Evolutionary conservation across 192 early-diverging fungal genomes (phyloP).

Genomic region (Coemansia sp.): DNA sequence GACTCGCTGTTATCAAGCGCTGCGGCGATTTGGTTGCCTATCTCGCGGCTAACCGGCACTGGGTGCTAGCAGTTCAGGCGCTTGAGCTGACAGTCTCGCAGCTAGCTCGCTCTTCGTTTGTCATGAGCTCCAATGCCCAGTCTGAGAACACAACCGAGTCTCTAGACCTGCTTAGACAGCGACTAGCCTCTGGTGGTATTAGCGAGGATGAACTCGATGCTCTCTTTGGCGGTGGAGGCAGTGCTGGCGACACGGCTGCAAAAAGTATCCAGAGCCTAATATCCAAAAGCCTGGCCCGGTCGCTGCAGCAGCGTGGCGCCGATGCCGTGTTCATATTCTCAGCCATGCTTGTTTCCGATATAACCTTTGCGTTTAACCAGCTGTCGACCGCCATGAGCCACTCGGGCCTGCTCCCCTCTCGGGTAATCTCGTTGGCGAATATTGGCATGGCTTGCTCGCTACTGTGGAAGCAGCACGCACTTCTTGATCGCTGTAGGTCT

Average conservation of each 20-base stretch:
- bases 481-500: slow-evolving; percentile 63
- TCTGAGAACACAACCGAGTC: slow-evolving; percentile 13
- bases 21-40: slow-evolving; percentile 33
- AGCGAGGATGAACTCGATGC: slow-evolving; percentile 24
- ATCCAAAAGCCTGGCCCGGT: slow-evolving; percentile 29
- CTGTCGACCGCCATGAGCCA: slow-evolving; percentile 50
- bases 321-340: slow-evolving; percentile 47
- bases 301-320: slow-evolving; percentile 48
- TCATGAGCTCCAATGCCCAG: not conserved
- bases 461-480: slow-evolving; percentile 69
- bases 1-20: slow-evolving; percentile 24
- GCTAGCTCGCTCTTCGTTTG: slow-evolving; percentile 43
- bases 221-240: slow-evolving; percentile 18
- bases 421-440: slow-evolving; percentile 53
- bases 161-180: slow-evolving; percentile 21
- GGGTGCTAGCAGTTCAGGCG: slow-evolving; percentile 46
- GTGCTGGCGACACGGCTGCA: not conserved
- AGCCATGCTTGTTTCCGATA: slow-evolving; percentile 37
- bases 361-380: slow-evolving; percentile 35
- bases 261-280: slow-evolving; percentile 7
- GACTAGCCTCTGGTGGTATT: slow-evolving; percentile 35
- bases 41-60: slow-evolving; percentile 40
- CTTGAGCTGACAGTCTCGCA: slow-evolving; percentile 35
- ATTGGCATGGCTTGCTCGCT: slow-evolving; percentile 63
- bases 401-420: slow-evolving; percentile 38